A percentile compares a stretch with the other conserved stretches of the same genome.
phyloP scores from a whole-genome alignment of 805 yeast genomes.

The Teunomyces tritomae region DNA sequence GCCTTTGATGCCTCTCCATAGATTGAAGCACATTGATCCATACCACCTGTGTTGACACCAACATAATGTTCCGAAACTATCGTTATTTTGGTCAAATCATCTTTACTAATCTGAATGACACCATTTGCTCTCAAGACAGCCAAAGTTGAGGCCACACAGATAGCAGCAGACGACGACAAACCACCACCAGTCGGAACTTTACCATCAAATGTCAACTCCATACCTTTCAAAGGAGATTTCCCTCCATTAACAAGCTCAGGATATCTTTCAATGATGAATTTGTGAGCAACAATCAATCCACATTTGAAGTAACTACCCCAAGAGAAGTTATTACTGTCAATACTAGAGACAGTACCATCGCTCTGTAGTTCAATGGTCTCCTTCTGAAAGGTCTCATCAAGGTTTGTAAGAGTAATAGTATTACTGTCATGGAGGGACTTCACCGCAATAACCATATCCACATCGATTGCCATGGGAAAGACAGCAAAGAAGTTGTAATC shows the following conservation, averaged over 20 bases:
- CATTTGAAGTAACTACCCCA: slow-evolving; percentile 74
- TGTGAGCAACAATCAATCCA: slow-evolving; percentile 58
- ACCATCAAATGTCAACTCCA: slow-evolving; percentile 57
- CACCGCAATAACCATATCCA: slow-evolving; percentile 59
- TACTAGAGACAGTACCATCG: slow-evolving; percentile 39
- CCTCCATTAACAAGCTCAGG: slow-evolving; percentile 21
- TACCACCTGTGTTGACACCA: slow-evolving; percentile 77
- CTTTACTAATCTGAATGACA: slow-evolving; percentile 41
- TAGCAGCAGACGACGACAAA: slow-evolving; percentile 68
- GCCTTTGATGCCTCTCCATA: slow-evolving; percentile 61
- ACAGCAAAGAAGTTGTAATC: slow-evolving; percentile 68
- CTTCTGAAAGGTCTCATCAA: slow-evolving; percentile 32
- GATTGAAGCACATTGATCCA: slow-evolving; percentile 74
- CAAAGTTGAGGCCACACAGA: slow-evolving; percentile 62
- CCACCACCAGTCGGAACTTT: slow-evolving; percentile 74
- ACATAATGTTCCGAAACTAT: slow-evolving; percentile 67
- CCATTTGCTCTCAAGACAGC: slow-evolving; percentile 55
- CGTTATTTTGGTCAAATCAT: slow-evolving; percentile 56
- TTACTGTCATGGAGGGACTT: slow-evolving; percentile 14
- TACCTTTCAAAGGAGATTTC: slow-evolving; percentile 37
- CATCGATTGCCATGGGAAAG: slow-evolving; percentile 70
- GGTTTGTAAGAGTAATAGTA: slow-evolving; percentile 28
- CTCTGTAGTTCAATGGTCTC: slow-evolving; percentile 37
- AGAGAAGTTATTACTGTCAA: slow-evolving; percentile 48
- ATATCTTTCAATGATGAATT: slow-evolving; percentile 37